Percentiles rank a stretch among this genome's conserved stretches.
Evolutionary conservation across 257 asterid species (phyloP).

Genomic region (Capsicum pubescens): DNA sequence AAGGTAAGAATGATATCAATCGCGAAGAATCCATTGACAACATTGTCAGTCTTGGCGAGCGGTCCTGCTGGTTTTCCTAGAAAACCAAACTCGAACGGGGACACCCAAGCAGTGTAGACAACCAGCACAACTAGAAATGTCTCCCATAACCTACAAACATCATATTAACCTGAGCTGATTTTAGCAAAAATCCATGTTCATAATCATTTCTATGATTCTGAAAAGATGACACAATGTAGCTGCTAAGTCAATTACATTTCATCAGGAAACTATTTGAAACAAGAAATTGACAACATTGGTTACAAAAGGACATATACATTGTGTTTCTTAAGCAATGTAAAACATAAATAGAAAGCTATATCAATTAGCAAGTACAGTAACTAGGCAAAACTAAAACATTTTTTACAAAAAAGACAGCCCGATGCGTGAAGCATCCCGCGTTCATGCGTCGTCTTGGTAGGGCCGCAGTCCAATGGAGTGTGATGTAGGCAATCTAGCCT

Average conservation of each 20-base stretch:
- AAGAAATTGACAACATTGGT: neutral
- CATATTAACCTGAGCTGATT: conserved; percentile 31
- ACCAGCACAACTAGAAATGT: conserved; percentile 72
- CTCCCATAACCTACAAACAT: conserved; percentile 71
- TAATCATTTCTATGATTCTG: neutral
- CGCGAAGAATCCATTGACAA: conserved; percentile 80
- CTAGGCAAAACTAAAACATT: too few relatives aligned
- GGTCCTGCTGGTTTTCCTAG: conserved; percentile 52
- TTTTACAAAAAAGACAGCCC: too few relatives aligned
- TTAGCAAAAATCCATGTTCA: conserved; percentile 30
- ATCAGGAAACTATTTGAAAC: too few relatives aligned
- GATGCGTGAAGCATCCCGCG: too few relatives aligned
- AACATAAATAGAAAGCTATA: neutral
- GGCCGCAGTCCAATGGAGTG: too few relatives aligned
- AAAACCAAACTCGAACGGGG: conserved; percentile 91
- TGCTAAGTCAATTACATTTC: neutral
- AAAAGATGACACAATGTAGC: too few relatives aligned
- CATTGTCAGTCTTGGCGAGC: conserved; percentile 65
- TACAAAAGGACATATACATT: too few relatives aligned
- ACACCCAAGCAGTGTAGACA: conserved; percentile 89
- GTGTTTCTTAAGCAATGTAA: neutral
- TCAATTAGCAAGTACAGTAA: too few relatives aligned
- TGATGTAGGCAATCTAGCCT: too few relatives aligned
- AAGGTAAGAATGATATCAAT: conserved; percentile 83
- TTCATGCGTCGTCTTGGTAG: too few relatives aligned